Evolutionary conservation across 768 basidiomycete genomes (phyloP), one percentile per base, ranked within the genome.

Genomic region (Boletales sp.): DNA sequence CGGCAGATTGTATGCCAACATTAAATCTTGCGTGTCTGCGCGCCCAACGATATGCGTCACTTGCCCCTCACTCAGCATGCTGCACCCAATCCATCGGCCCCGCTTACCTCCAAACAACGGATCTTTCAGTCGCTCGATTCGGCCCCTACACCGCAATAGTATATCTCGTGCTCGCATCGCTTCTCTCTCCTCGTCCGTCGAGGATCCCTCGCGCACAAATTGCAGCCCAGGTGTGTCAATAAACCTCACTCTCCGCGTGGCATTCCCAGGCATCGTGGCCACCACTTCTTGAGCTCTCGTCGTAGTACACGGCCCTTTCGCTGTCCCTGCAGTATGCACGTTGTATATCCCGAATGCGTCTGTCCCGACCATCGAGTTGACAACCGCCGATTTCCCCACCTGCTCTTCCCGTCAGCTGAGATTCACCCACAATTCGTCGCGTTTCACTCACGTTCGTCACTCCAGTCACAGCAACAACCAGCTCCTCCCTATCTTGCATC

Each of bases 161-260:
- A 93, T 80, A 61, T 97, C 94, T 17, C 77, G 80, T 5, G 82
- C 77, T 32, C 66, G 65, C 13, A 36, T 47, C 12, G 39, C 52
- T 19, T 69, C 63, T 37, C 51, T 54, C 21, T 65, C 67, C 11
- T 56, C 29, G 3, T 57, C 56, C 21, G 52, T 50, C 81, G 76
- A 6, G 45, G 44, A 48, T 43, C 45, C 65, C 29, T 48, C 34
- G 68, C 64, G 76, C 82, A 84, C 44, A 80, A 74, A 57, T 17
- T 56, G 53, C 41, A 93, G 69, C n/a, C 94, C 94, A 30, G 94
- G 94, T 0, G 90, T 95, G 66, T 97, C 94, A 58, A 94, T 82
- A 48, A 94, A 59, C 31, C 79, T 78, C 55, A 93, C 72, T 45
- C 71, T 69, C 53, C 41, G 45, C n/a, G 31, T 40, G 11, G 41